These are phyloP conservation scores for Backusella psychrophila DNA, from an alignment of 192 early-diverging fungal species.

Conservation along the genomic window DNA sequence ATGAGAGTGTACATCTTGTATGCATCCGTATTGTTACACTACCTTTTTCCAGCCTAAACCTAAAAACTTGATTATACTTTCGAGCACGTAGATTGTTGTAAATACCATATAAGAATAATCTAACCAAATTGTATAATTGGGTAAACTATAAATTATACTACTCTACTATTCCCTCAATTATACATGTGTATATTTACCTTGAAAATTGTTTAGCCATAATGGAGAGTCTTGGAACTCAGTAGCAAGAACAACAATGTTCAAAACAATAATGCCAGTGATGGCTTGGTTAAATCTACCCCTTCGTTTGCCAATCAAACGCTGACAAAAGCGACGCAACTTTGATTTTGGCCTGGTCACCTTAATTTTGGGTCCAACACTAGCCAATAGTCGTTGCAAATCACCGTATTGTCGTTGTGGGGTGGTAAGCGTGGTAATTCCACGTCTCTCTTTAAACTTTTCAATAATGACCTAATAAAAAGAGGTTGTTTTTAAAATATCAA, in stretches of 20 bases:
- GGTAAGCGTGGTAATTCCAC: constrained; percentile 50
- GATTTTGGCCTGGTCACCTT: constrained; percentile 32
- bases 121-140: neutral
- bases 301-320: constrained; percentile 36
- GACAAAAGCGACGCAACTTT: constrained; percentile 36
- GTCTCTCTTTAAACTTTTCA: constrained; percentile 50
- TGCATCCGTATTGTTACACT: neutral
- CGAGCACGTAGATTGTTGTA: constrained; percentile 38
- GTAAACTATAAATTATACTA: neutral
- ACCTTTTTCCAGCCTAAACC: constrained; percentile 48
- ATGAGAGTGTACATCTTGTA: neutral
- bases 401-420: constrained; percentile 48
- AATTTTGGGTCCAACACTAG: constrained; percentile 45
- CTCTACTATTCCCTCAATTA: neutral
- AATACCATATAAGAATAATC: constrained; percentile 42
- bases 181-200: constrained; percentile 13
- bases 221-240: constrained; percentile 29
- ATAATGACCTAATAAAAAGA: constrained; percentile 49
- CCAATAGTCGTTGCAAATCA: constrained; percentile 50
- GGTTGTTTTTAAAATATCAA: neutral
- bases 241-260: constrained; percentile 38
- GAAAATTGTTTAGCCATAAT: constrained; percentile 24
- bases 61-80: constrained; percentile 41
- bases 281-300: constrained; percentile 36
- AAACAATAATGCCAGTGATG: constrained; percentile 34